These are phyloP conservation scores for Penicillium decumbens DNA, from an alignment of 2,329 filamentous ascomycete species.

Conservation along the genomic window DNA sequence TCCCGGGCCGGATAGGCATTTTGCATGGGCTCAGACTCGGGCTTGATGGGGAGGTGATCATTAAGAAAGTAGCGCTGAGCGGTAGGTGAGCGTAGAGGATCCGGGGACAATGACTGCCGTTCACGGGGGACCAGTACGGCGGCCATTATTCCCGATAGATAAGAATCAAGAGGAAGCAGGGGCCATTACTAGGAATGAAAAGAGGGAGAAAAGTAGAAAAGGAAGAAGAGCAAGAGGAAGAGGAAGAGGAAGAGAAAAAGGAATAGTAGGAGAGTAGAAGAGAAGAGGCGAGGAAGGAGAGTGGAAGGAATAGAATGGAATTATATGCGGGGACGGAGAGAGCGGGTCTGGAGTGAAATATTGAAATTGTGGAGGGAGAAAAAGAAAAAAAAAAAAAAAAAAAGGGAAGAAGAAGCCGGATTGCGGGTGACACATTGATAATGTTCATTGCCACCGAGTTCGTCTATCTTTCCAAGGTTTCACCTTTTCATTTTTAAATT, in stretches of 20 bases:
- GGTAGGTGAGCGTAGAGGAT: constrained; percentile 29
- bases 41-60: constrained; percentile 23
- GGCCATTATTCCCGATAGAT: constrained; percentile 28
- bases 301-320: neutral
- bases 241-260: neutral
- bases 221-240: too few relatives aligned
- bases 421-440: neutral
- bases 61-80: constrained; percentile 33
- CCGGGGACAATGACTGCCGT: constrained; percentile 30
- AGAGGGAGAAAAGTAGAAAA: neutral
- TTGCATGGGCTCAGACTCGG: constrained; percentile 24
- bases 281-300: neutral
- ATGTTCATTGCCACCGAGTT: neutral
- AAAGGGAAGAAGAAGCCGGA: neutral
- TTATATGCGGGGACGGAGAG: neutral
- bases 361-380: neutral
- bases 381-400: too few relatives aligned
- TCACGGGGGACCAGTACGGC: constrained; percentile 32
- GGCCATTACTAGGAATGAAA: neutral
- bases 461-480: neutral
- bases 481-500: neutral
- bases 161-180: neutral
- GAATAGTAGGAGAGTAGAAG: neutral
- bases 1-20: constrained; percentile 23
- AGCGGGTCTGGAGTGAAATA: neutral